A percentile compares a stretch with the other conserved stretches of the same genome.
Evolutionary conservation across 108 stramenopile species (phyloP).

Genomic region (Skeletonema potamos): DNA sequence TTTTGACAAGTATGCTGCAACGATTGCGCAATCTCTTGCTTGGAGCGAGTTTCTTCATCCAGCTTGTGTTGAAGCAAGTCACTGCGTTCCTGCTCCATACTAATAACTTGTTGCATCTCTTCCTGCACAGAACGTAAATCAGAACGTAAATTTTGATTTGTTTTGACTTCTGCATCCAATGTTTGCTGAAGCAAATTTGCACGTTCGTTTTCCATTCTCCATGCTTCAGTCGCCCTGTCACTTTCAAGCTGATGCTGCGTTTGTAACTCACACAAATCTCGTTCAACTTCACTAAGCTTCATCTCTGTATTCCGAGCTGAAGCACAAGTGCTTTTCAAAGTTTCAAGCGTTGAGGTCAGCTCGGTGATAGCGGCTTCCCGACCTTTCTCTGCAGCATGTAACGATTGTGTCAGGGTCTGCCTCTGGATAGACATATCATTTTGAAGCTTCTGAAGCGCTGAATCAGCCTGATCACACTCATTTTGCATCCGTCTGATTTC

Average conservation of each 20-base stretch:
- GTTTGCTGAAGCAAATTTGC: constrained; percentile 20
- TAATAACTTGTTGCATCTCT: constrained; percentile 30
- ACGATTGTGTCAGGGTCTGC: not conserved
- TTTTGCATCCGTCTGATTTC: not conserved
- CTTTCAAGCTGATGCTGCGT: constrained; percentile 7
- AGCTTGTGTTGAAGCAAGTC: constrained; percentile 31
- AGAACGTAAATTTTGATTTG: constrained; percentile 5
- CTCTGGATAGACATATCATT: not conserved
- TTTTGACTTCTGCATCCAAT: constrained; percentile 13
- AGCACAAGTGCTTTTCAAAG: not conserved
- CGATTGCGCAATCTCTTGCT: constrained; percentile 2
- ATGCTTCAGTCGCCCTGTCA: constrained; percentile 5
- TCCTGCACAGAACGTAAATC: constrained; percentile 2
- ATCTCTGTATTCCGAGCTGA: not conserved
- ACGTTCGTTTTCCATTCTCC: constrained; percentile 16
- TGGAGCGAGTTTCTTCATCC: not conserved
- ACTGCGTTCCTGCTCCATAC: constrained; percentile 21
- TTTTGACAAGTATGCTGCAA: constrained; percentile 2
- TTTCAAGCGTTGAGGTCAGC: not conserved
- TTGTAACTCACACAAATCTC: not conserved
- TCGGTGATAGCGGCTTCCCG: not conserved
- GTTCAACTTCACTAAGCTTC: not conserved
- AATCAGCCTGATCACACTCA: constrained; percentile 1
- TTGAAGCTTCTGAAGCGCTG: not conserved
- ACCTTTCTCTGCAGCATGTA: not conserved